Evolutionary conservation across 352 stramenopile genomes (phyloP), one percentile per base, ranked within the genome.

Genomic region (Pythium brassicae): DNA sequence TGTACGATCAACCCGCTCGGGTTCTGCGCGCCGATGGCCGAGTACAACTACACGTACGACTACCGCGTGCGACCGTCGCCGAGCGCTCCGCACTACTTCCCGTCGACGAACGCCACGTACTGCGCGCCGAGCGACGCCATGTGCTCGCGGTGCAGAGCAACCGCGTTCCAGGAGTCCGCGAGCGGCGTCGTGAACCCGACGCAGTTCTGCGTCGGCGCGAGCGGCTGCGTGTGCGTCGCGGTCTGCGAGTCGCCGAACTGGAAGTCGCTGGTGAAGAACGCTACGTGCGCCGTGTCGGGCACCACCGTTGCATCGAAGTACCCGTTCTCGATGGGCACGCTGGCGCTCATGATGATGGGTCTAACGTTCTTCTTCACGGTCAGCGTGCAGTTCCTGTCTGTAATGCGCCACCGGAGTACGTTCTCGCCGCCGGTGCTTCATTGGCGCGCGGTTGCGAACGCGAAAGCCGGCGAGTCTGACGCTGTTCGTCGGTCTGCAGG

Each of bases 71-170:
- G 68, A n/a, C 59, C 57, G 4, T 63, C 64, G 45, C 50, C 53
- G 40, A 69, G 52, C n/a, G 71, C 62, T 4, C 50, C 62, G n/a
- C 71, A 80, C 37, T 80, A 69, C 50, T 88, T 88, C 53, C 73
- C 75, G 37, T 83, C 75, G 26, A 80, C 55, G 25, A 80, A 86
- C 57, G 70, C 78, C 14, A 76, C 68, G 22, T 88, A 88, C 55
- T 88, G 78, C 52, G 62, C 73, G n/a, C n/a, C 55, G 19, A 66
- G 69, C 20, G 68, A 80, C 58, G 59, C 50, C 20, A 40, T 55
- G 10, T 80, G 71, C 20, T 65, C 57, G 3, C 68, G 57, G 20
- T 76, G 65, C 63, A 54, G 52, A 2, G 53, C 32, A 9, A 61
- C 42, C 22, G 55, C 62, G 4, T 76, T 76, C 37, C 59, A 67